A percentile compares a stretch with the other conserved stretches of the same genome.
Conservation (phyloP, 345 rosid genomes). For the Populus ilicifolia region DNA sequence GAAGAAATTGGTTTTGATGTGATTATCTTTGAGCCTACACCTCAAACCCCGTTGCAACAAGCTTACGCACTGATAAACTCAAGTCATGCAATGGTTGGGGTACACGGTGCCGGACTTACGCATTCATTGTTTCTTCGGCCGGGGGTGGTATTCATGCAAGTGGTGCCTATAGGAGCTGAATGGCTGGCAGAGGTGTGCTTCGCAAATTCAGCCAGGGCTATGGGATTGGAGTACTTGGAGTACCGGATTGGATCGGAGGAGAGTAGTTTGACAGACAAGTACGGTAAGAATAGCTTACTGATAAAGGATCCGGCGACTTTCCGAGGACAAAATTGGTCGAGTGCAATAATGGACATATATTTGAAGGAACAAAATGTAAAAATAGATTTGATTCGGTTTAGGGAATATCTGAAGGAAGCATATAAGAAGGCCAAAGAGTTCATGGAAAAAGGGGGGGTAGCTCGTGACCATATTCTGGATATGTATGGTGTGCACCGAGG, state of each 20-base stretch:
- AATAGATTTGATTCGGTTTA: conserved; percentile 41
- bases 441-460: conserved; percentile 33
- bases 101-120: conserved; percentile 62
- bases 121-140: conserved; percentile 51
- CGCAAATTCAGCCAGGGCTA: conserved; percentile 35
- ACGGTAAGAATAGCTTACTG: conserved; percentile 34
- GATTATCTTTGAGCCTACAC: conserved; percentile 26
- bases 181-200: conserved; percentile 44
- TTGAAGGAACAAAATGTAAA: conserved; percentile 56
- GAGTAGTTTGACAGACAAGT: conserved; percentile 50
- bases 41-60: conserved; percentile 20
- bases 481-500: no score
- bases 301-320: conserved; percentile 40
- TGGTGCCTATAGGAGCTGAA: conserved; percentile 47
- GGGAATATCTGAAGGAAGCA: conserved; percentile 34
- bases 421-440: conserved; percentile 38
- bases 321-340: conserved; percentile 38
- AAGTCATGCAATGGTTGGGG: conserved; percentile 52
- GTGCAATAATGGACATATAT: conserved; percentile 44
- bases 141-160: conserved; percentile 45
- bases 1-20: conserved; percentile 52
- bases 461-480: not conserved
- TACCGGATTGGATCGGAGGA: conserved; percentile 37
- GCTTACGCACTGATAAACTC: conserved; percentile 42
- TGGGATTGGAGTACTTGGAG: conserved; percentile 44